Evolutionary conservation across 164 flowering plant species (phyloP).

Genomic region (Paratinospora sagittata): DNA sequence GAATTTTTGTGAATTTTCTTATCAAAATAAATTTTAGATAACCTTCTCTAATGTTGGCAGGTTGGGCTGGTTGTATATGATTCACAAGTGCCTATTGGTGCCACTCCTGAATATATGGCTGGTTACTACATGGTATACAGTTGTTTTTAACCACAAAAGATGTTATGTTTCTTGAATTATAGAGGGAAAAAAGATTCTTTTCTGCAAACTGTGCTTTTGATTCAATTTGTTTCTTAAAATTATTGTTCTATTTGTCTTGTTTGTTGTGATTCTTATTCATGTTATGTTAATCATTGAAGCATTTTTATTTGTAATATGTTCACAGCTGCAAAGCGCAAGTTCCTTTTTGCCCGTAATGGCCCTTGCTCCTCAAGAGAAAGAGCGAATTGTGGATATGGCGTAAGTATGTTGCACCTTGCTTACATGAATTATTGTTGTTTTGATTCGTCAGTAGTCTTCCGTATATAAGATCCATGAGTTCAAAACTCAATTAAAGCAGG

Average conservation of each 20-base stretch:
- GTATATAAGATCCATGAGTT: too few relatives aligned
- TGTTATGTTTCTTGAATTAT: not conserved
- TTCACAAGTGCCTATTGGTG: conserved; percentile 97
- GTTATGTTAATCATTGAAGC: too few relatives aligned
- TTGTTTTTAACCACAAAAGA: not conserved
- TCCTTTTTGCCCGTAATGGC: conserved; percentile 99
- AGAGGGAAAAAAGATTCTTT: not conserved
- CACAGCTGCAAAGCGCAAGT: conserved; percentile 92
- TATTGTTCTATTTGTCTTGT: not conserved
- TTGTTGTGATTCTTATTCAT: not conserved
- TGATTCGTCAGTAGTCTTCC: not conserved
- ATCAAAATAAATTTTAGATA: not conserved
- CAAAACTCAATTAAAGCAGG: too few relatives aligned
- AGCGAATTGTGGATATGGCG: conserved; percentile 92
- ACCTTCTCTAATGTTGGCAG: conserved; percentile 29
- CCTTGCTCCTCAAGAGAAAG: conserved; percentile 95
- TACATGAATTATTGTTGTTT: not conserved
- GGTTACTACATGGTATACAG: conserved; percentile 80
- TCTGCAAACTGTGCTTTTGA: not conserved
- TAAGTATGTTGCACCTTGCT: conserved; percentile 33
- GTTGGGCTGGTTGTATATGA: conserved; percentile 96
- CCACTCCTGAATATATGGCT: conserved; percentile 99
- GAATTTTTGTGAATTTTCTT: not conserved
- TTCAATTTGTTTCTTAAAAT: not conserved
- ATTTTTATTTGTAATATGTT: conserved; percentile 3